Conservation (phyloP, 169 alveolate species). For the Besnoitia besnoiti region DNA sequence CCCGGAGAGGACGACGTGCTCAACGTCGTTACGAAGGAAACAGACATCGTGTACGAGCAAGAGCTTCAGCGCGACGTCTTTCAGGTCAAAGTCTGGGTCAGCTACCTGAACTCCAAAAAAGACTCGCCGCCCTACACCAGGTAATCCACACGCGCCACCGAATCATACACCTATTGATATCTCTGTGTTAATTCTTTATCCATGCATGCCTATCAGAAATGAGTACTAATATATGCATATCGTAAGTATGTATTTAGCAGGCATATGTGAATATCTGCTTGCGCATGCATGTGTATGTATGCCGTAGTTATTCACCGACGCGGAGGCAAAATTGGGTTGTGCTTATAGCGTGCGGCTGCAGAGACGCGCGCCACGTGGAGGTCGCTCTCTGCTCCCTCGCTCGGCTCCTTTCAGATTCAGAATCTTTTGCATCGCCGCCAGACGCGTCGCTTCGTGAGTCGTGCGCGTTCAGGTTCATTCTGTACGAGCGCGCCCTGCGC, state of each 20-base stretch:
- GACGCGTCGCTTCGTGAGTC: background rate
- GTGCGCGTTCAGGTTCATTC: slow-evolving; percentile 15
- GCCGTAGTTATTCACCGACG: too few relatives aligned
- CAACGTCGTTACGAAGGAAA: slow-evolving; percentile 15
- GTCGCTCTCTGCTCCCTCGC: background rate
- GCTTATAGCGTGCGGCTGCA: too few relatives aligned
- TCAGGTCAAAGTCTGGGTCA: slow-evolving; percentile 62
- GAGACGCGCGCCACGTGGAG: too few relatives aligned
- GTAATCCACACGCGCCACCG: background rate
- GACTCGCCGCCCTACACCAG: slow-evolving; percentile 52
- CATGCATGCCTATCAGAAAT: background rate
- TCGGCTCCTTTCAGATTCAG: background rate
- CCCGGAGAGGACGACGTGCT: background rate
- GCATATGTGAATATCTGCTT: too few relatives aligned
- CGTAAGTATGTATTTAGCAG: too few relatives aligned
- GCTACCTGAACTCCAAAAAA: slow-evolving; percentile 53
- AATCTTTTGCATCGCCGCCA: too few relatives aligned
- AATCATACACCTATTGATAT: too few relatives aligned
- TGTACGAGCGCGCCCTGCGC: slow-evolving; percentile 67
- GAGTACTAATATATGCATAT: too few relatives aligned
- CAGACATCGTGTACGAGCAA: slow-evolving; percentile 66
- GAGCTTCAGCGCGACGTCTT: slow-evolving; percentile 67
- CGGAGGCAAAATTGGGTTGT: too few relatives aligned
- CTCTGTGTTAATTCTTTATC: background rate
- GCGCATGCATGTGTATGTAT: too few relatives aligned